Evolutionary conservation across 2,329 filamentous ascomycete genomes (phyloP), one percentile per base, ranked within the genome.

Genomic region (Aspergillus hortae): DNA sequence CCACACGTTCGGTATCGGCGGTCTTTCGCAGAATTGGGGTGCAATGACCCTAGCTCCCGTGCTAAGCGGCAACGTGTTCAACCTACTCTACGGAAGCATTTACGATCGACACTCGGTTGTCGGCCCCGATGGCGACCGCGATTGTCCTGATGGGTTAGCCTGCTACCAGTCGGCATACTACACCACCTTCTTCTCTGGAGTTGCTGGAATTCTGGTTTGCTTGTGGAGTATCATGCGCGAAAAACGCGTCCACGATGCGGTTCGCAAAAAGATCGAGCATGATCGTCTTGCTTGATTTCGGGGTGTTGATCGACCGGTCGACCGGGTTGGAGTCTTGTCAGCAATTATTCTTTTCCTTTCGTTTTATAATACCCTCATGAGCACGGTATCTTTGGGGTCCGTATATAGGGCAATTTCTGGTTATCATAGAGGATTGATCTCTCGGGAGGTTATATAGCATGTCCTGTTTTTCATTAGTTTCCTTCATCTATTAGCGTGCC

Each of bases 1-100:
- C 6, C 92, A 97, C 67, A 87, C 88, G 0, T 99, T 99, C 68
- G 94, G 94, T 6, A 88, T 96, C 23, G 82, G 87, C 55, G 92
- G 92, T 1, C 78, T 99, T 44, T 91, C 88, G 50, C 90, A 96
- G 67, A 99, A 97, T 66, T 99, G 94, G 92, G 94, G 94, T 12
- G 87, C 88, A 62, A 95, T 99, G 85, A 96, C 90, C 0, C 77
- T 96, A 44, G 87, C 90, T 2, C 92, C 92, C 0, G 90, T 96
- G 2, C 72, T 96, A 25, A 91, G 87, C 7, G 92, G 90, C 46
- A 95, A 97, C 62, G 71, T 96, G 19, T 97, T 95, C 79, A 99
- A 97, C 67, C 74, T 96, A 1, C 84, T 94, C 52, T 99, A 97
- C 67, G 94, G 94, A 45, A 74, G 70, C 14, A 85, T 96, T 0